Base-by-base conservation (phyloP, 129 eudicot species). In the Gnaphalium uliginosum region DNA sequence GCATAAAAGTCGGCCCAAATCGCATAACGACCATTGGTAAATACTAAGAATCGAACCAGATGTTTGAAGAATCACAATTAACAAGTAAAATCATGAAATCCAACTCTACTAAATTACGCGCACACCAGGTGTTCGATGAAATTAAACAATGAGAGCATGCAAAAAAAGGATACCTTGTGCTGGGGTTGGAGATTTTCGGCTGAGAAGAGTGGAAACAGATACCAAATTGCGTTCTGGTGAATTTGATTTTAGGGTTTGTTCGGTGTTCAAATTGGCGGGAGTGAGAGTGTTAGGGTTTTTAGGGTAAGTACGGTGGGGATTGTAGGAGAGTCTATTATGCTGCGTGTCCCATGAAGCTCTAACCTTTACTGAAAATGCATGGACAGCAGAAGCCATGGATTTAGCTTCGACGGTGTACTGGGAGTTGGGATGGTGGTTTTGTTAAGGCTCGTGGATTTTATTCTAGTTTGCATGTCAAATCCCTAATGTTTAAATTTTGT, bases 261-360 rank as follows among this genome's bases (percentile, higher is more conserved):
- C 72, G 46, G 78, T 43, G 59, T 54, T 66, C 58, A 84, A 4
- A 71, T 48, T 24, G 43, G 75, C 66, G 33, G 70, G 85, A 25
- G 68, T 72, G 23, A 71, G 77, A 51, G 26, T 62, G 66, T 18
- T 82, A 25, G 78, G 77, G 3, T 41, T 73, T 66, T 87, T 86
- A 3, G 97, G 97, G 54, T 82, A 72, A 24, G 95, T 90, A 5
- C 93, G 93, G 59, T 89, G 96, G 56, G 89, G 96, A 59, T 76
- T 88, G 89, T 90, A 89, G 10, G 97, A 77, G 15, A 83, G 85
- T 14, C 5, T 14, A 65, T 87, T 82, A 41, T 84, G 90, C 4
- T 72, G 92, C 11, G 85, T 85, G 88, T 94, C 93, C 76, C 85
- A 79, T 65, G 96, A 85, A 67, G 93, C 92, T 88, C 79, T 79